Evolutionary conservation across 495 filamentous ascomycete species (phyloP).

Genomic region (Penicillium longicatenatum): DNA sequence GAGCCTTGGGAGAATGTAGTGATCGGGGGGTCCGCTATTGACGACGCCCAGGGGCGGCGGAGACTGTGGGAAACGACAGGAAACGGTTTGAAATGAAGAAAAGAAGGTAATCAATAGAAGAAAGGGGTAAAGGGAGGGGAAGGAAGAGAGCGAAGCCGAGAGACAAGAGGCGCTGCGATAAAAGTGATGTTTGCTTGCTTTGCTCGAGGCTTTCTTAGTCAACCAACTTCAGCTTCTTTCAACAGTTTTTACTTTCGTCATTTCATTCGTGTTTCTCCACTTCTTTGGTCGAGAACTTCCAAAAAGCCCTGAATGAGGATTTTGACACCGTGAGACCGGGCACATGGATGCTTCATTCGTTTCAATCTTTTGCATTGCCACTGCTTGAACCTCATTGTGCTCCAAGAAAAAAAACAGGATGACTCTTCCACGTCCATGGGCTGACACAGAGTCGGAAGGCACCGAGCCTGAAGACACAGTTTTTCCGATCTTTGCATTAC

Average conservation of each 20-base stretch:
- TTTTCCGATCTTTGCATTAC: conserved; percentile 43
- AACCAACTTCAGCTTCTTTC: conserved; percentile 6
- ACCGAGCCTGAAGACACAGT: too few species aligned
- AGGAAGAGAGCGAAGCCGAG: conserved; percentile 12
- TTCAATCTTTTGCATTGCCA: conserved; percentile 44
- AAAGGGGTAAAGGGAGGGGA: conserved; percentile 14
- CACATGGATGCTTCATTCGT: conserved; percentile 41
- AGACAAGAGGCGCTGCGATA: conserved; percentile 26
- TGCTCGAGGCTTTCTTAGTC: conserved; percentile 16
- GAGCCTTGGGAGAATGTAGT: conserved; percentile 15
- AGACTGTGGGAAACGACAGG: conserved; percentile 2
- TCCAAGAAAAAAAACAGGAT: conserved; percentile 45
- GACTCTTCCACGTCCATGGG: conserved; percentile 24
- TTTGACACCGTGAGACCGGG: conserved; percentile 8
- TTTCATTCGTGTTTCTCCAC: neutral
- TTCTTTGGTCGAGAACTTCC: neutral
- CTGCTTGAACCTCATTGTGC: conserved; percentile 43
- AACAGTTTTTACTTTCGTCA: neutral
- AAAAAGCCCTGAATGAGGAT: conserved; percentile 14
- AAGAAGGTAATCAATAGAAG: conserved; percentile 6
- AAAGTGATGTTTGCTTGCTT: conserved; percentile 32
- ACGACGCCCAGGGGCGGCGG: conserved; percentile 6
- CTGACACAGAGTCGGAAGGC: conserved; percentile 19
- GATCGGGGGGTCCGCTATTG: conserved; percentile 1
- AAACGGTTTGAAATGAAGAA: neutral